Base-by-base conservation (phyloP, 805 yeast species). In the Kuraishia capsulata region DNA sequence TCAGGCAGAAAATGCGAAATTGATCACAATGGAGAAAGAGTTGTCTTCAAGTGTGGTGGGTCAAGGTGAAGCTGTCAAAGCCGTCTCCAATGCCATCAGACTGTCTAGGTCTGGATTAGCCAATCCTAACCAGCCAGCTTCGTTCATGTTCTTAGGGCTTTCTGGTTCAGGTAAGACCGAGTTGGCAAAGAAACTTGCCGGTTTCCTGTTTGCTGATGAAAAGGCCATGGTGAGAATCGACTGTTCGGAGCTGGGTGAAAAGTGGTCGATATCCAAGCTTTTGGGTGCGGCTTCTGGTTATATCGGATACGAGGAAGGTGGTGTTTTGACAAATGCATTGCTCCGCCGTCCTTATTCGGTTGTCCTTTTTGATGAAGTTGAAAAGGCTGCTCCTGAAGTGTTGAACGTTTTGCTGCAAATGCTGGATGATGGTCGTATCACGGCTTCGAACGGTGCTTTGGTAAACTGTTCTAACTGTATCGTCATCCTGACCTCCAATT, bases 161-260 rank as follows among this genome's bases (percentile, higher is more conserved):
- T 85, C 96, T 2, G 98, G 98, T 51, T 87, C 96, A 5, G 98
- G 98, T 75, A 92, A 92, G 71, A 92, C 98, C 6, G 97, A 92
- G 61, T 71, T 92, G 50, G 97, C 98, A 19, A 92, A 92, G 75
- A 92, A 89, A 53, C 73, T 92, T 20, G 97, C 98, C 9, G 96
- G 94, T 0, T 92, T 92, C 68, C 71, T 92, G 53, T 92, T 92
- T 65, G 85, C 95, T 38, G 97, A 92, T 57, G 97, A 90, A 58
- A 83, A 80, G 63, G 95, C 96, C 36, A 90, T 92, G 86, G 84
- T 92, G 56, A 81, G 98, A 65, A 88, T 92, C 47, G 98, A 92
- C 62, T 92, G 98, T 64, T 89, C 97, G 4, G 98, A 92, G 61
- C 71, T 92, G 51, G 78, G 83, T 61, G 98, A 92, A 65, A 92